Percentiles rank a stretch among this genome's conserved stretches.
Conservation (phyloP, 2,329 filamentous ascomycete species). For the Alternaria angustiovoidea region DNA sequence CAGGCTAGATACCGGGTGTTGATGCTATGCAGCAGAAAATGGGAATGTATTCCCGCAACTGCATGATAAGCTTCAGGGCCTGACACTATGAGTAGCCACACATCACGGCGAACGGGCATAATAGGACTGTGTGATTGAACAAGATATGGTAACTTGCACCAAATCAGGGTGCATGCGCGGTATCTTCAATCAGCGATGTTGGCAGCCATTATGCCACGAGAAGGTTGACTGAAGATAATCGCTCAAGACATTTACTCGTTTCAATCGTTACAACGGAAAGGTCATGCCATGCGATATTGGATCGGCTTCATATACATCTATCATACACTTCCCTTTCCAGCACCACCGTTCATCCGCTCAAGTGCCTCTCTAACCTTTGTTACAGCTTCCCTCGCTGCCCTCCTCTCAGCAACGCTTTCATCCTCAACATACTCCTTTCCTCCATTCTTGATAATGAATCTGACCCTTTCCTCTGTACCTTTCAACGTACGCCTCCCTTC, state of each 20-base stretch:
- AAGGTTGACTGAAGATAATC: neutral
- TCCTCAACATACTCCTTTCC: constrained; percentile 42
- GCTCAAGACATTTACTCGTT: neutral
- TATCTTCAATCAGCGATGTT: no score
- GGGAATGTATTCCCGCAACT: no score
- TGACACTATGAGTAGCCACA: no score
- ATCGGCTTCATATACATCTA: constrained; percentile 5
- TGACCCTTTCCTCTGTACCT: constrained; percentile 61
- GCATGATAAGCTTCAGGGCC: no score
- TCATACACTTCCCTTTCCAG: constrained; percentile 7
- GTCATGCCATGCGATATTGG: neutral
- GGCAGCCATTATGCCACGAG: neutral
- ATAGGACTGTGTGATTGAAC: no score
- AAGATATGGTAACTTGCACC: no score
- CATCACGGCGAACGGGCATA: no score
- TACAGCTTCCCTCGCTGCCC: constrained; percentile 55
- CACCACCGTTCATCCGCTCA: constrained; percentile 38
- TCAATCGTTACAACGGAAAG: neutral
- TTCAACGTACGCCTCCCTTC: constrained; percentile 65
- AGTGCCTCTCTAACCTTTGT: constrained; percentile 58
- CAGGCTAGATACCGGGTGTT: neutral
- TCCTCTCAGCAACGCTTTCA: constrained; percentile 52
- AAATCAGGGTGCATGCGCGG: no score
- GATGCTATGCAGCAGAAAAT: neutral
- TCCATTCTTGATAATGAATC: constrained; percentile 56